These are phyloP conservation scores for Auriculariales sp. DNA, from an alignment of 768 basidiomycete species.

Conservation along the genomic window DNA sequence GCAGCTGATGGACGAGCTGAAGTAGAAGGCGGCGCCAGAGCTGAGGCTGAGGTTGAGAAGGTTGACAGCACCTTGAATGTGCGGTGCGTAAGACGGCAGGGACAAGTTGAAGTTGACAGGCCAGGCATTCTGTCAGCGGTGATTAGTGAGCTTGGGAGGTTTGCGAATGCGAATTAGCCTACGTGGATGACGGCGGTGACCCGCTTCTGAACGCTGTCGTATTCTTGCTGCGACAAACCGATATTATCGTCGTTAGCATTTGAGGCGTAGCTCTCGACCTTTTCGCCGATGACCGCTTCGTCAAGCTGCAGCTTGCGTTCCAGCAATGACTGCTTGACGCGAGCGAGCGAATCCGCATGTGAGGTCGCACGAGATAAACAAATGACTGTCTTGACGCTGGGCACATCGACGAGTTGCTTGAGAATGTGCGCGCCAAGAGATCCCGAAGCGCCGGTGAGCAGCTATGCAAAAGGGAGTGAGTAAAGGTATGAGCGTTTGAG, in stretches of 20 bases:
- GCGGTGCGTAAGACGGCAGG: conserved; percentile 29
- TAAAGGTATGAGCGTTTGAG: background rate
- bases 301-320: conserved; percentile 18
- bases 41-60: conserved; percentile 32
- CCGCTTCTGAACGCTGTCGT: conserved; percentile 18
- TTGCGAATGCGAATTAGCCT: conserved; percentile 3
- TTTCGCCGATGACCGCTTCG: conserved; percentile 6
- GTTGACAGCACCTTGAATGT: conserved; percentile 34
- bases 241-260: conserved; percentile 26
- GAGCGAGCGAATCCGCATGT: conserved; percentile 25
- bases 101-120: conserved; percentile 39
- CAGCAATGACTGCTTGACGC: conserved; percentile 28
- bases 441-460: conserved; percentile 40
- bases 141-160: background rate
- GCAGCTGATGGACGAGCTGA: conserved; percentile 33
- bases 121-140: conserved; percentile 32
- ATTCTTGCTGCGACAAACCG: conserved; percentile 24
- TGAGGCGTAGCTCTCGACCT: conserved; percentile 27
- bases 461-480: conserved; percentile 11
- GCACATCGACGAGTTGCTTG: conserved; percentile 23
- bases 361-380: conserved; percentile 35
- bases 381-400: conserved; percentile 27
- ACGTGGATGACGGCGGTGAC: conserved; percentile 35
- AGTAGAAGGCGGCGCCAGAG: conserved; percentile 32
- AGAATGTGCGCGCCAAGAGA: conserved; percentile 41